A percentile compares a stretch with the other conserved stretches of the same genome.
These are phyloP conservation scores for Torulaspora quercuum DNA, from an alignment of 805 yeast genomes.

Conservation along the genomic window DNA sequence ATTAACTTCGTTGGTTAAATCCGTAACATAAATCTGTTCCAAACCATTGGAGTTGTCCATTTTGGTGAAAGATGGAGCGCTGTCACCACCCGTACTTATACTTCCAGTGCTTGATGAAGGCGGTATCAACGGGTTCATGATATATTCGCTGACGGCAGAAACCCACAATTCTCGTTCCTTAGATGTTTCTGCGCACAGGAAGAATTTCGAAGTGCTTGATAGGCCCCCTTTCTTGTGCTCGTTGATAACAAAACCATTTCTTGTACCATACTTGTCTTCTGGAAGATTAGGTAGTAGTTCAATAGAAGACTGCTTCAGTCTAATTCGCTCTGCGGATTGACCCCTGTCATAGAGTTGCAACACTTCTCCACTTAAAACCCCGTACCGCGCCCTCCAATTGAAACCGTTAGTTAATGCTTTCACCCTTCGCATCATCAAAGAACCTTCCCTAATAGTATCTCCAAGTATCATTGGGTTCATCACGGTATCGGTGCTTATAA, in stretches of 20 bases:
- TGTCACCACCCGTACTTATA: constrained; percentile 11
- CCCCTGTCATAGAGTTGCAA: constrained; percentile 59
- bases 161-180: constrained; percentile 76
- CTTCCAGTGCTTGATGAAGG: constrained; percentile 13
- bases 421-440: constrained; percentile 58
- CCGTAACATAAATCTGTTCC: constrained; percentile 25
- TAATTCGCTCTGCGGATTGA: constrained; percentile 45
- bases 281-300: constrained; percentile 39
- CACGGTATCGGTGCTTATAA: constrained; percentile 65
- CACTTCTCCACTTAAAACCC: constrained; percentile 57
- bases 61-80: constrained; percentile 6
- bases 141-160: constrained; percentile 40
- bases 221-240: constrained; percentile 43
- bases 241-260: constrained; percentile 36
- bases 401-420: constrained; percentile 50
- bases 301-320: constrained; percentile 37
- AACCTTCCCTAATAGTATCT: constrained; percentile 62
- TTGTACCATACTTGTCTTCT: constrained; percentile 37
- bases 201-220: constrained; percentile 47
- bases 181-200: constrained; percentile 75
- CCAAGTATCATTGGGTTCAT: constrained; percentile 51
- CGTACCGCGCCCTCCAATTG: constrained; percentile 68
- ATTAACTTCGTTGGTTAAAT: constrained; percentile 12
- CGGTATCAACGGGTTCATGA: constrained; percentile 16
- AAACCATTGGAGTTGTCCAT: constrained; percentile 12